A percentile compares a stretch with the other conserved stretches of the same genome.
Evolutionary conservation across 768 basidiomycete genomes (phyloP).

Genomic region (Coprinopsis marcescibilis): DNA sequence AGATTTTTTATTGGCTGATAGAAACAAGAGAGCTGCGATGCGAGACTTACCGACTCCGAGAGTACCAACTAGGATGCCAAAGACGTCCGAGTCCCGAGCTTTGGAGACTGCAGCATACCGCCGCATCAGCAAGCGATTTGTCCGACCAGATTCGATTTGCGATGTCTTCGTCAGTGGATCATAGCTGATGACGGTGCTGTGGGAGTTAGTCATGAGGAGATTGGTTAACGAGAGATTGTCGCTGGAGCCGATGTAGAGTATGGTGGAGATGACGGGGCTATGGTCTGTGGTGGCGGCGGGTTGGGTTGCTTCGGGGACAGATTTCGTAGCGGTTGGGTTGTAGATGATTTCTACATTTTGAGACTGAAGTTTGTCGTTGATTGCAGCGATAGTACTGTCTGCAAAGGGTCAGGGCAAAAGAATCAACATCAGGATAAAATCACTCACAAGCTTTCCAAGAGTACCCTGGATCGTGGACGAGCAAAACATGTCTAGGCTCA

Average conservation of each 20-base stretch:
- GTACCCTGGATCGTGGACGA: background rate
- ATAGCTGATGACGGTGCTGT: conserved; percentile 66
- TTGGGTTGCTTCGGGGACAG: background rate
- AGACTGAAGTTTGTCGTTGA: no score
- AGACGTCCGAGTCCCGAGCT: conserved; percentile 88
- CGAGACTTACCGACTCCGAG: conserved; percentile 91
- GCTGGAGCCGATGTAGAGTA: conserved; percentile 60
- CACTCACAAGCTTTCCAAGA: conserved; percentile 23
- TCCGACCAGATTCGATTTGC: conserved; percentile 55
- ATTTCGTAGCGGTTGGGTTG: no score
- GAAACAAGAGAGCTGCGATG: no score
- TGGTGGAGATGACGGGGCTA: conserved; percentile 17
- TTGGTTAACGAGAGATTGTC: conserved; percentile 82
- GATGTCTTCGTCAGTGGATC: conserved; percentile 48
- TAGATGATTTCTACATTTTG: no score
- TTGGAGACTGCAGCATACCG: conserved; percentile 84
- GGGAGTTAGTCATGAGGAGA: conserved; percentile 74
- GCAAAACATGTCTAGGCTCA: no score
- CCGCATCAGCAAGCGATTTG: conserved; percentile 83
- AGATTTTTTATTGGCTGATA: no score
- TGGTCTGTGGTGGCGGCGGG: background rate
- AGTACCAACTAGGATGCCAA: conserved; percentile 93
- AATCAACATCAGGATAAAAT: no score
- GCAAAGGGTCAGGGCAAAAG: no score
- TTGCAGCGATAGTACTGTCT: no score